These are phyloP conservation scores for Chrysoporthe deuterocubensis DNA, from an alignment of 2,329 filamentous ascomycete genomes.

Conservation along the genomic window DNA sequence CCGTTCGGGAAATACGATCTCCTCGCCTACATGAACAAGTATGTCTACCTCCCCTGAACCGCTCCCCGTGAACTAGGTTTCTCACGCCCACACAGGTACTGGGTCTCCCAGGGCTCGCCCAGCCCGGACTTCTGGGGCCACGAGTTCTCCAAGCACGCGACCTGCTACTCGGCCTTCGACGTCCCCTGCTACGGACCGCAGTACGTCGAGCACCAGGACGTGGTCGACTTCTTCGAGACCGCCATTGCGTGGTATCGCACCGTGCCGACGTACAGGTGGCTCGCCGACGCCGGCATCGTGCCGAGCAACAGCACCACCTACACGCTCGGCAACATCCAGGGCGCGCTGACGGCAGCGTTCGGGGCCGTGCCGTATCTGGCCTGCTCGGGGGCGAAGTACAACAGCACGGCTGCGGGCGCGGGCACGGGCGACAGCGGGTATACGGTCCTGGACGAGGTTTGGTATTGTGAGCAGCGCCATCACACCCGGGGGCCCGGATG, in stretches of 20 bases:
- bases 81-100: conserved; percentile 43
- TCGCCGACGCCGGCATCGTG: conserved; percentile 55
- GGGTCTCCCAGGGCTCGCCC: conserved; percentile 60
- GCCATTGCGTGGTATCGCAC: conserved; percentile 59
- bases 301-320: conserved; percentile 64
- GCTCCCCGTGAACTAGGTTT: neutral
- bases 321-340: conserved; percentile 55
- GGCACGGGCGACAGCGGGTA: conserved; percentile 58
- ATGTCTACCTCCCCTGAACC: neutral
- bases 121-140: conserved; percentile 68
- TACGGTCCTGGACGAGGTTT: conserved; percentile 64
- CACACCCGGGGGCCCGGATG: neutral
- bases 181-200: conserved; percentile 65
- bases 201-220: conserved; percentile 60
- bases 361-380: conserved; percentile 64
- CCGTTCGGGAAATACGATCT: conserved; percentile 63
- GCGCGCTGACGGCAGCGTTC: conserved; percentile 52
- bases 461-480: conserved; percentile 54
- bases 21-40: conserved; percentile 66
- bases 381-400: conserved; percentile 64
- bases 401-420: conserved; percentile 60
- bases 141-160: conserved; percentile 71
- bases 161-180: conserved; percentile 70
- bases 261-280: conserved; percentile 65
- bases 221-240: conserved; percentile 67